A percentile compares a stretch with the other conserved stretches of the same genome.
phyloP scores from a whole-genome alignment of 768 basidiomycete species.

The Tricholomella constricta region DNA sequence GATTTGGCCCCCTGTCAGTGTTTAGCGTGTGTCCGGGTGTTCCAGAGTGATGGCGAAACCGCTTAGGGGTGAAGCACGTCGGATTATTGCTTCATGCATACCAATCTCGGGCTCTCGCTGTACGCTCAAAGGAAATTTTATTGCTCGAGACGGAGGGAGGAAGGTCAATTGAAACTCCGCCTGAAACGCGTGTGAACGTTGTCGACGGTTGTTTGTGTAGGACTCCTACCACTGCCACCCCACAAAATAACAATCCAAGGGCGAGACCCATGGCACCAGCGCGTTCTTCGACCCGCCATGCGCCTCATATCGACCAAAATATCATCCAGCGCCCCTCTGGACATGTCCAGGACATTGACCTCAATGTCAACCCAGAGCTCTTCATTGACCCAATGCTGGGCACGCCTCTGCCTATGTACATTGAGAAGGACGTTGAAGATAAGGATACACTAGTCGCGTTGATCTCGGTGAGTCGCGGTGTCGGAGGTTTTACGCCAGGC shows the following conservation, averaged over 20 bases:
- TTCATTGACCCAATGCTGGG: conserved; percentile 87
- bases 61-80: too few species aligned
- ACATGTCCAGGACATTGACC: conserved; percentile 31
- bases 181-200: conserved; percentile 25
- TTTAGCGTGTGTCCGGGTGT: too few species aligned
- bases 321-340: conserved; percentile 33
- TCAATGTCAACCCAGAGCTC: conserved; percentile 47
- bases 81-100: too few species aligned
- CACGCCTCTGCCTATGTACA: conserved; percentile 69
- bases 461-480: conserved; percentile 56
- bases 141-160: neutral
- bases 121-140: neutral
- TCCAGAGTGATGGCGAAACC: too few species aligned
- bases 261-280: conserved; percentile 84
- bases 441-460: conserved; percentile 63
- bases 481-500: neutral
- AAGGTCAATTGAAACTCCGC: conserved; percentile 20
- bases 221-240: conserved; percentile 51
- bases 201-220: conserved; percentile 26
- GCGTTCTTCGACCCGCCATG: conserved; percentile 58
- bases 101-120: too few species aligned
- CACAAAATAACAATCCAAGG: conserved; percentile 37
- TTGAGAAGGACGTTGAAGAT: conserved; percentile 81
- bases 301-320: conserved; percentile 34
- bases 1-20: too few species aligned